These are phyloP conservation scores for Ophiostoma ulmi DNA, from an alignment of 2,329 filamentous ascomycete species.

Conservation along the genomic window DNA sequence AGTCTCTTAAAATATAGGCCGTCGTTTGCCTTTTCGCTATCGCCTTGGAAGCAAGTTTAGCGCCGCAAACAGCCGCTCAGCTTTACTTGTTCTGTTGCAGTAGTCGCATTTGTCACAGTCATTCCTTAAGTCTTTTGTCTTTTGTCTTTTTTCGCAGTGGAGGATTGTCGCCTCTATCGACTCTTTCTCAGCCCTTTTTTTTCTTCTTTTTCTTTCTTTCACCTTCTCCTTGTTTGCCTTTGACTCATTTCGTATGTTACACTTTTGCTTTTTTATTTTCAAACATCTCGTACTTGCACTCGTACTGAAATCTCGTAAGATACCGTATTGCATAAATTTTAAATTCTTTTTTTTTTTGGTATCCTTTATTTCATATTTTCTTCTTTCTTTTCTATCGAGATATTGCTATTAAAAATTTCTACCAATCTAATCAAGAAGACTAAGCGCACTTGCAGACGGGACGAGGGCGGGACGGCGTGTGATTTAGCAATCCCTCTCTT, in stretches of 20 bases:
- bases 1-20: background rate
- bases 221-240: background rate
- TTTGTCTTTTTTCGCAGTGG: background rate
- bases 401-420: background rate
- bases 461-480: slow-evolving; percentile 7
- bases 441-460: background rate
- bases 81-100: background rate
- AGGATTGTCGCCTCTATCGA: background rate
- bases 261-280: background rate
- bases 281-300: background rate
- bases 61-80: slow-evolving; percentile 8
- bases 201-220: background rate
- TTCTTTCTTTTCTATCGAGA: background rate
- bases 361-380: background rate
- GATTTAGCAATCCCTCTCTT: background rate
- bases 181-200: background rate
- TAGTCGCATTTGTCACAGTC: too few species aligned
- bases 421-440: background rate
- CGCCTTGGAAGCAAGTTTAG: background rate
- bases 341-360: background rate
- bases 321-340: background rate
- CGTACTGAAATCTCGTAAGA: background rate
- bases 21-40: background rate
- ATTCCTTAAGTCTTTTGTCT: background rate
- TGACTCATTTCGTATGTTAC: background rate